Evolutionary conservation across 495 filamentous ascomycete genomes (phyloP).

Genomic region (Penicillium flavigenum): DNA sequence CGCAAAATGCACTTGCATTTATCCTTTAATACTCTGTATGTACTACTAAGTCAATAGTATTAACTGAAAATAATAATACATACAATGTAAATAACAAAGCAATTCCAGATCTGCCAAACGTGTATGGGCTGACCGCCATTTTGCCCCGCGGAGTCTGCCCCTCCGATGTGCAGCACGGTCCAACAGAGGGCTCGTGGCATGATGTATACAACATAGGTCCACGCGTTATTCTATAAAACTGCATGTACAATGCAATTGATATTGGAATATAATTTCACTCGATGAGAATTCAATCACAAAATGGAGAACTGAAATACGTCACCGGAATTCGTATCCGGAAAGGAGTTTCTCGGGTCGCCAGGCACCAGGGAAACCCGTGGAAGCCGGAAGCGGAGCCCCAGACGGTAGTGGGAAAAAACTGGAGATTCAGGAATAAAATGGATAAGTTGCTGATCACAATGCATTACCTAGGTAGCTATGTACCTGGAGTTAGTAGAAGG

Average conservation of each 20-base stretch:
- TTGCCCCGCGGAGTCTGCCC: slow-evolving; percentile 8
- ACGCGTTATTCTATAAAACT: no score
- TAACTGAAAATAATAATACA: no score
- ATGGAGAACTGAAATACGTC: background rate
- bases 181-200: slow-evolving; percentile 3
- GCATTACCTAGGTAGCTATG: background rate
- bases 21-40: background rate
- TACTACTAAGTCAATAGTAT: no score
- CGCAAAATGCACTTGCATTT: no score
- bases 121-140: slow-evolving; percentile 5
- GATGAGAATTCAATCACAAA: no score
- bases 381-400: slow-evolving; percentile 7
- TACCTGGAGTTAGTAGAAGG: no score
- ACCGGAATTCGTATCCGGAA: slow-evolving; percentile 3
- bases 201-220: background rate
- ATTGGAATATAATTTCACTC: background rate
- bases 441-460: background rate
- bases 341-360: background rate
- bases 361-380: background rate
- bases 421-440: background rate
- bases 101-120: background rate
- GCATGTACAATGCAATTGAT: background rate
- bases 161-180: slow-evolving; percentile 9
- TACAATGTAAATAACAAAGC: background rate
- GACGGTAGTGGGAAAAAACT: background rate